Evolutionary conservation across 768 basidiomycete species (phyloP).

Genomic region (Stropharia rugosoannulata): DNA sequence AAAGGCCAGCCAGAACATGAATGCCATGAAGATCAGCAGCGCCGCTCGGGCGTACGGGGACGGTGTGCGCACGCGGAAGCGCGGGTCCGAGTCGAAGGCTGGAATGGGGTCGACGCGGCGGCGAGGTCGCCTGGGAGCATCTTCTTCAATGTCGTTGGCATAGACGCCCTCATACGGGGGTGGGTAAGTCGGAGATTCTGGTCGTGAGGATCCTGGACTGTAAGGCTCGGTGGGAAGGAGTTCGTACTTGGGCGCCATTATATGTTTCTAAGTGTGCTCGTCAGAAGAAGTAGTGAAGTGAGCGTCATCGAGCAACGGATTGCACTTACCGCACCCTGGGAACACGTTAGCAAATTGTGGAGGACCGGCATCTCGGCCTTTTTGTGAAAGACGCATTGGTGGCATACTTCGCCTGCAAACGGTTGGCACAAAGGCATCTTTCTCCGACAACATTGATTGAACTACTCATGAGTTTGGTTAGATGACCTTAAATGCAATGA

Average conservation of each 20-base stretch:
- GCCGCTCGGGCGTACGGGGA: conserved; percentile 50
- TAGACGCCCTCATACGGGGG: conserved; percentile 12
- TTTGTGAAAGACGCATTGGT: too few species aligned
- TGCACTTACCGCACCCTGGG: too few species aligned
- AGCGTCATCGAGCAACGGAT: neutral
- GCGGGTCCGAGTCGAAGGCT: conserved; percentile 34
- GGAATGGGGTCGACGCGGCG: conserved; percentile 14
- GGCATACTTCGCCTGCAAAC: too few species aligned
- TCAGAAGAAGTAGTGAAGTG: neutral
- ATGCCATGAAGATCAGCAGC: conserved; percentile 39
- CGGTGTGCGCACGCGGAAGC: conserved; percentile 51
- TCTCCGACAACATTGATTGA: too few species aligned
- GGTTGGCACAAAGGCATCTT: too few species aligned
- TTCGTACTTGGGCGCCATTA: conserved; percentile 21
- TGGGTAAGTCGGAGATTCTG: conserved; percentile 15
- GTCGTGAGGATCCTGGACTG: conserved; percentile 13
- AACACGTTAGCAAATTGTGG: too few species aligned
- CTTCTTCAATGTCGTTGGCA: conserved; percentile 17
- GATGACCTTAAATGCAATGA: too few species aligned
- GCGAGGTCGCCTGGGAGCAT: conserved; percentile 16
- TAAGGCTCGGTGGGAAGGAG: conserved; percentile 12
- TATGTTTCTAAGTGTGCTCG: neutral
- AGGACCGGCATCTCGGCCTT: too few species aligned
- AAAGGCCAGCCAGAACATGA: conserved; percentile 40
- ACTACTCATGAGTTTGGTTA: too few species aligned